Evolutionary conservation across 495 filamentous ascomycete species (phyloP).

Genomic region (Friedmanniomyces endolithicus): DNA sequence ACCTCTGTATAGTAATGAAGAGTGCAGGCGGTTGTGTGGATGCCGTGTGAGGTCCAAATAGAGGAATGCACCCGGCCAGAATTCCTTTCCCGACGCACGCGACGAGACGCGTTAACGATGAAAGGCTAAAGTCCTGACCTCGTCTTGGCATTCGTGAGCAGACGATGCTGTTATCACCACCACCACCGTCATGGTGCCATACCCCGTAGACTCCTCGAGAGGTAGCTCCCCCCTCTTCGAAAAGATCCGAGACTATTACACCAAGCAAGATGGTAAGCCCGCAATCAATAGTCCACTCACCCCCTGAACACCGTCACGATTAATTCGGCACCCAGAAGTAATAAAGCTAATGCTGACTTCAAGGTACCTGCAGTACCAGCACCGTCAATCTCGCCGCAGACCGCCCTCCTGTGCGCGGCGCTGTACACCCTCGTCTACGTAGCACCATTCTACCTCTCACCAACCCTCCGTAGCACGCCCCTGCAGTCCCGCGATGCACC

Average conservation of each 20-base stretch:
- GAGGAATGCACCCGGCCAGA: too few relatives aligned
- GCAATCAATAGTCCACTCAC: neutral
- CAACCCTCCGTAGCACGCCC: constrained; percentile 66
- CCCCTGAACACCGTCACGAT: neutral
- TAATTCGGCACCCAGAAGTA: too few relatives aligned
- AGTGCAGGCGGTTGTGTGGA: too few relatives aligned
- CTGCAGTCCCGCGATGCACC: constrained; percentile 76
- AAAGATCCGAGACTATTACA: constrained; percentile 7
- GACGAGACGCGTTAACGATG: too few relatives aligned
- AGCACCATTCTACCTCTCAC: constrained; percentile 76
- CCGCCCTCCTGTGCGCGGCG: constrained; percentile 32
- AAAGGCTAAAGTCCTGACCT: too few relatives aligned
- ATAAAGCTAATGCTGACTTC: neutral
- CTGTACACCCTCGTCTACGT: constrained; percentile 78
- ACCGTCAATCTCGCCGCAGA: neutral
- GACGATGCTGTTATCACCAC: neutral
- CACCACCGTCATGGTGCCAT: neutral
- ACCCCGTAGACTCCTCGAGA: neutral
- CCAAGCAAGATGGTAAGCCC: constrained; percentile 7
- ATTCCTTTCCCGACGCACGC: too few relatives aligned
- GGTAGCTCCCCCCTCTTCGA: constrained; percentile 4
- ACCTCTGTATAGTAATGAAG: too few relatives aligned
- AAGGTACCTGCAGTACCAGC: neutral
- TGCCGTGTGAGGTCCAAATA: too few relatives aligned
- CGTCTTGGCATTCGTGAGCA: too few relatives aligned